Base-by-base conservation (phyloP, 441 rosid species). In the Aleurites moluccanus region DNA sequence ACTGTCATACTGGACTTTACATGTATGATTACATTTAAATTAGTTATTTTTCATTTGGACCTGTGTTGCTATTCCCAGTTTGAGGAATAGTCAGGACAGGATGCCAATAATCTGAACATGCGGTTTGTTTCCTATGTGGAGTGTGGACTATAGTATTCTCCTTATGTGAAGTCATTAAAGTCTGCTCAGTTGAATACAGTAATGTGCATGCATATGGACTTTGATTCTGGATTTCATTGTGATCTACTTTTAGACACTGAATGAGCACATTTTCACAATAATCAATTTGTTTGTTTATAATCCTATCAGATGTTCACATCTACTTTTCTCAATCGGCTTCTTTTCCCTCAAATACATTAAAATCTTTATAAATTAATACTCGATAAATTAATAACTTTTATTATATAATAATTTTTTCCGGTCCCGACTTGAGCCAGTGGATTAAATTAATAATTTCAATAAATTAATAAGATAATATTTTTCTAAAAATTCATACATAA, bases 11-110 rank as follows among this genome's bases (percentile, higher is more conserved):
- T 5, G 5, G 67, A 35, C 25, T 64, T 64, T 13, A 38, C n/a
- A 67, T 68, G 72, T 28, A 30, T 16, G 13, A 49, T 28, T 68
- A 18, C 60, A 49, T 68, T 21, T 68, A 49, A 50, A 49, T 42
- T 45, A 28, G 50, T 15, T 1, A 33, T 53, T 45, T 69, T 1
- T 11, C 25, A n/a, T 20, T 53, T 53, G 45, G 35, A 2, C 61
- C 6, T 53, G 10, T 45, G 57, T 67, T 25, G 16, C 23, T 13
- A 23, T 67, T 49, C 55, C 38, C 14, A 14, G n/a, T 18, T 35
- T 35, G 18, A 27, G 21, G 27, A 21, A 61, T 14, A 30, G n/a
- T 33, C 40, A 13, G n/a, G 21, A 16, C 4, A 23, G 11, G 10
- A 11, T 16, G 3, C 4, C 38, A 60, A 14, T 40, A 61, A 30